Percentiles rank a stretch among this genome's conserved stretches.
Conservation (phyloP, 1,284 basidiomycete genomes). For the Taiwanofungus camphoratus region DNA sequence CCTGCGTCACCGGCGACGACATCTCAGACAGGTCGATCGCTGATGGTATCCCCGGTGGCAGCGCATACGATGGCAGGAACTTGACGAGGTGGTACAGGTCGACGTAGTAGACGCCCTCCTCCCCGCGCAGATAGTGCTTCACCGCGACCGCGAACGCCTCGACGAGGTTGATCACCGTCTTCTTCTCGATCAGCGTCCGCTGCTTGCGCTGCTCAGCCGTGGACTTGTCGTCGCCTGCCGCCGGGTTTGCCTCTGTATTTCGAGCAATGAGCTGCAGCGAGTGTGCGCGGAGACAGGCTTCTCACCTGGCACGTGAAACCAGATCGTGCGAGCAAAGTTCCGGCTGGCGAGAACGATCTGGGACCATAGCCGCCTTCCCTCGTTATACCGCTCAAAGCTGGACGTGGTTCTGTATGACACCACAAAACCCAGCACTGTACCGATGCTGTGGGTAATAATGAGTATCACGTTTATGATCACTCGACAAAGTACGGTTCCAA, state of each 20-base stretch:
- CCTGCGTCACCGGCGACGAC: constrained; percentile 7
- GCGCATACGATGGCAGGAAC: constrained; percentile 59
- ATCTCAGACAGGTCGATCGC: constrained; percentile 29
- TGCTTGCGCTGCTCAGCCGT: constrained; percentile 36
- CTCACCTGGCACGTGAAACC: constrained; percentile 61
- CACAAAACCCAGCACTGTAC: constrained; percentile 63
- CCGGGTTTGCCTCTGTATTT: constrained; percentile 20
- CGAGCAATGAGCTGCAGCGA: neutral
- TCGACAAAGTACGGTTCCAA: neutral
- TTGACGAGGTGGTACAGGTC: constrained; percentile 64
- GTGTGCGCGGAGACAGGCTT: neutral
- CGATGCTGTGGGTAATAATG: constrained; percentile 33
- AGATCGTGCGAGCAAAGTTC: constrained; percentile 50
- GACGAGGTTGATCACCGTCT: constrained; percentile 53
- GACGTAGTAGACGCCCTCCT: constrained; percentile 48
- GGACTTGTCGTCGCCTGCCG: constrained; percentile 22
- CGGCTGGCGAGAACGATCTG: constrained; percentile 57
- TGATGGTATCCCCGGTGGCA: constrained; percentile 51
- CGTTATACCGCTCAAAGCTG: constrained; percentile 71
- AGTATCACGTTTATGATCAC: neutral
- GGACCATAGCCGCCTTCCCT: constrained; percentile 67
- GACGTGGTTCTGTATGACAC: constrained; percentile 68
- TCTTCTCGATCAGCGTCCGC: constrained; percentile 62
- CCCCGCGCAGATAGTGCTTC: constrained; percentile 55
- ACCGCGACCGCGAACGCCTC: constrained; percentile 48